Base-by-base conservation (phyloP, 176 grass and related monocot species). In the Zizania latifolia region DNA sequence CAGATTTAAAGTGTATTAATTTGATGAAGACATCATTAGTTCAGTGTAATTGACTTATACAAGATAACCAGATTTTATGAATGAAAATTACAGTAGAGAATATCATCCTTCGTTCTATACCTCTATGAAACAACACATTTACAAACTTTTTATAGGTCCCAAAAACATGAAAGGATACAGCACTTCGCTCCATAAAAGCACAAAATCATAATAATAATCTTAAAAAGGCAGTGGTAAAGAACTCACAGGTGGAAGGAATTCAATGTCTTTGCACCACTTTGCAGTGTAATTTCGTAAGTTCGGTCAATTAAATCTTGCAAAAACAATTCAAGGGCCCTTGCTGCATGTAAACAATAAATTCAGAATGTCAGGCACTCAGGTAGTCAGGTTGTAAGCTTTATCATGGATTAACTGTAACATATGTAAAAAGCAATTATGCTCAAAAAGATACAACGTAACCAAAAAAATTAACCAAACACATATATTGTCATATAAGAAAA, bases 201-300 rank as follows among this genome's bases (percentile, higher is more conserved):
- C 11, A 5, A 56, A 46, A 1, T 74, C 30, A 10, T n/a, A 65
- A 40, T 58, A 31, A 7, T 21, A 72, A 48, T 48, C 19, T 83
- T 8, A 3, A 37, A 69, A 28, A 41, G 8, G 8, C 9, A 64
- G 39, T 32, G 4, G 21, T 5, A 82, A 65, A 72, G 13, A 74
- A 86, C 96, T 95, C 80, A 99, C 96, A 99, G 71, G 72, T 99
- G 96, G 62, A 85, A 92, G 56, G 96, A 94, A 90, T 93, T 99
- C 79, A 99, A 54, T 82, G 96, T 99, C 82, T 99, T 99, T 69
- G 90, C 91, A 41, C 96, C 96, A 71, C 96, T 94, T 84, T 99
- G 86, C 80, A 99, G 89, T 71, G 92, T 99, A 84, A 99, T 90
- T 87, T 87, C 75, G 12, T 95, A 99, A 35, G 96, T 95, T 59